Base-by-base conservation (phyloP, 805 yeast genomes). In the Schizosaccharomyces japonicus region DNA sequence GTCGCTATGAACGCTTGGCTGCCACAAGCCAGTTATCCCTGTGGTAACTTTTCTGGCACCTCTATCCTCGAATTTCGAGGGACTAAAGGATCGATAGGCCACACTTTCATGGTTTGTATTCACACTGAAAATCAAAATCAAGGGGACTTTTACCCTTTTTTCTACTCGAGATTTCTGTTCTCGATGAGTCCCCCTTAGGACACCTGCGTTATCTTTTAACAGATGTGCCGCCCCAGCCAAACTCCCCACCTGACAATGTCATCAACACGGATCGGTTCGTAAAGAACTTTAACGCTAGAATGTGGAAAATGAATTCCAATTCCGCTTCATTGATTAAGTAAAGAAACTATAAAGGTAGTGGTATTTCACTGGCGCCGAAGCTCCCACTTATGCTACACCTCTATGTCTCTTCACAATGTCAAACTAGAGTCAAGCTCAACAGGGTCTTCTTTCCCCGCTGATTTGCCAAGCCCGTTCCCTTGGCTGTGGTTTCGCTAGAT, bases 51-150 rank as follows among this genome's bases (percentile, higher is more conserved):
- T 61, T 61, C 59, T 63, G 65, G 66, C 65, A 62, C 65, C 66
- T 63, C 66, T 62, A 62, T 66, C 66, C 63, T 63, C 66, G 61
- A 62, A 59, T 56, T 60, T 66, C 60, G 65, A 61, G 64, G 65
- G 61, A 58, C 63, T 61, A 63, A 63, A 64, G 67, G 66, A 64
- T 63, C 68, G 67, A 64, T 65, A 64, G 68, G 68, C 67, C 66
- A 63, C 68, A 63, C 65, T 65, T 63, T 63, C 67, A 63, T 63
- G 66, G 65, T 63, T 62, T 63, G 64, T 60, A 62, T 60, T 63
- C 66, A 63, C 67, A 63, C 66, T 63, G 67, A 63, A 63, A 62
- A 63, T 62, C 66, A 63, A 63, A 63, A 63, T 58, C 66, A 62
- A 61, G 64, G 65, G 63, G 66, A 54, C 66, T 62, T 63, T 64